Percentiles rank a stretch among this genome's conserved stretches.
phyloP scores from a whole-genome alignment of 208 protist genomes.

The Wallacemonas sp. region DNA sequence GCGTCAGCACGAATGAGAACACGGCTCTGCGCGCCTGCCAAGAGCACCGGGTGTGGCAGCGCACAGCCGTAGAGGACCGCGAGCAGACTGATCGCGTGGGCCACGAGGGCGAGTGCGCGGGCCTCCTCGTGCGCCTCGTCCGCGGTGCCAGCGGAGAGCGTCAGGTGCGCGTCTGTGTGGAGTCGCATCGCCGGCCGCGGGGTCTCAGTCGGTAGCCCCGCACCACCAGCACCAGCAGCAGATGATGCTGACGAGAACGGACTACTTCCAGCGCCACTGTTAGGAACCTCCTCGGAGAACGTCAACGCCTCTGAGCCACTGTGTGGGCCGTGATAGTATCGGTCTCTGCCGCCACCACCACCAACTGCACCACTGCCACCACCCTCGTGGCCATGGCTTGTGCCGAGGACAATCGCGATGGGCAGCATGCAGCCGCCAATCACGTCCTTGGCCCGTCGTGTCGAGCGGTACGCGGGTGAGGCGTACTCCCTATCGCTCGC shows the following conservation, averaged over 20 bases:
- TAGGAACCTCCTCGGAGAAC: too few species aligned
- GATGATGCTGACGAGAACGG: too few species aligned
- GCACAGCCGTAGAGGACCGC: constrained; percentile 55
- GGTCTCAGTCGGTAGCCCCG: too few species aligned
- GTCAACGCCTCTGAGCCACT: not conserved
- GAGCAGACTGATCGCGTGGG: constrained; percentile 51
- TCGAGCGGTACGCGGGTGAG: constrained; percentile 2
- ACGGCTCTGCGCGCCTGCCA: constrained; percentile 45
- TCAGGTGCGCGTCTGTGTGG: not conserved
- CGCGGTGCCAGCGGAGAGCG: constrained; percentile 6
- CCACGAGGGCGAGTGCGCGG: constrained; percentile 50
- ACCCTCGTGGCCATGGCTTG: constrained; percentile 13
- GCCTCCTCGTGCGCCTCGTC: constrained; percentile 57
- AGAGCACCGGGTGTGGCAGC: constrained; percentile 58
- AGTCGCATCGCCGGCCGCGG: constrained; percentile 7
- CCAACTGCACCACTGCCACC: too few species aligned
- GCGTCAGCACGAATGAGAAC: constrained; percentile 26
- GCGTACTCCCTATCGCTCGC: constrained; percentile 22
- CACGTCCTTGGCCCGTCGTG: constrained; percentile 27
- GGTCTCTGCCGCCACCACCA: too few species aligned
- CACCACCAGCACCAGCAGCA: too few species aligned
- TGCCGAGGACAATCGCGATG: constrained; percentile 23
- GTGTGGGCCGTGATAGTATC: too few species aligned
- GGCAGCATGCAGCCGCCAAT: constrained; percentile 30
- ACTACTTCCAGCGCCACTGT: too few species aligned